phyloP scores from a whole-genome alignment of 2,329 filamentous ascomycete genomes.

The Curvularia hawaiiensis region DNA sequence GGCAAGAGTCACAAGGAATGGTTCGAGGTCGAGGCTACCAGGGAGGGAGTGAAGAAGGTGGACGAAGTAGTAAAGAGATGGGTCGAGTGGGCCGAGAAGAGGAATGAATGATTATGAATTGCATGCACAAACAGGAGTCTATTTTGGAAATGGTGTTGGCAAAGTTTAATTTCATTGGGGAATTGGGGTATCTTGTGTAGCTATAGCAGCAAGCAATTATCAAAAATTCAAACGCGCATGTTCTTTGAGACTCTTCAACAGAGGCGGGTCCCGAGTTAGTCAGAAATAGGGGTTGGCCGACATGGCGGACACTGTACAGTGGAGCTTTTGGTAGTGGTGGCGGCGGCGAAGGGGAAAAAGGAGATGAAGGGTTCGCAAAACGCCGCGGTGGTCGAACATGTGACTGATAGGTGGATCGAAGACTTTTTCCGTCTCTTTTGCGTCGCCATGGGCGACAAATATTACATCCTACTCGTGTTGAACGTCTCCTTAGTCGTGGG shows the following conservation, averaged over 20 bases:
- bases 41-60: conserved; percentile 69
- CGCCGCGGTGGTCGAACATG: conserved; percentile 10
- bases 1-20: conserved; percentile 89
- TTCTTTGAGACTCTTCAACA: conserved; percentile 6
- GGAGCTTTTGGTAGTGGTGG: conserved; percentile 19
- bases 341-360: conserved; percentile 1
- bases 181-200: conserved; percentile 40
- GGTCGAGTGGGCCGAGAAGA: conserved; percentile 77
- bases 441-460: conserved; percentile 4
- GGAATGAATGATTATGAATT: conserved; percentile 11
- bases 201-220: conserved; percentile 22
- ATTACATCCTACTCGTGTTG: conserved; percentile 28
- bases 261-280: conserved; percentile 7
- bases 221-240: conserved; percentile 13
- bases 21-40: conserved; percentile 85
- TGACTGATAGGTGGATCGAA: conserved; percentile 3
- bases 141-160: neutral
- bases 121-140: neutral
- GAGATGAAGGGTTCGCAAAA: conserved; percentile 8
- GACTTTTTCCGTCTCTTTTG: conserved; percentile 31
- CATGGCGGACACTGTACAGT: conserved; percentile 35
- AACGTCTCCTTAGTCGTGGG: conserved; percentile 23
- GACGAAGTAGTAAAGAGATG: conserved; percentile 81
- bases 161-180: conserved; percentile 22
- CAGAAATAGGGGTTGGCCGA: conserved; percentile 19